Conservation (phyloP, 306 rosid genomes). For the Potentilla sterilis region DNA sequence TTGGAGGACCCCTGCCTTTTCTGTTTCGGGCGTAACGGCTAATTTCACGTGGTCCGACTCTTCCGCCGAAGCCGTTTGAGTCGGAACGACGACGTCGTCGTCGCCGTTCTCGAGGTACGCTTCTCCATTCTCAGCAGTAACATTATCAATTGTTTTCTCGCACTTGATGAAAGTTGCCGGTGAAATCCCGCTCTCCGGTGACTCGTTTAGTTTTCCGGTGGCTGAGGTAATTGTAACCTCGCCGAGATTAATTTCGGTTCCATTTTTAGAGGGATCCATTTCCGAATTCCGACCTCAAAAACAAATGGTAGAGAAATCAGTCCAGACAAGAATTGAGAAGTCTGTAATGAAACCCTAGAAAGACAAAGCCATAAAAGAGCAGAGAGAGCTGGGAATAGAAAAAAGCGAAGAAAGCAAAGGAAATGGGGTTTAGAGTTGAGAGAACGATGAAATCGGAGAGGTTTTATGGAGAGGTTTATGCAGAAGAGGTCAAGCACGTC, state of each 20-base stretch:
- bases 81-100: not conserved
- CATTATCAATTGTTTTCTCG: not conserved
- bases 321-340: no score
- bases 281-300: constrained; percentile 1
- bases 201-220: not conserved
- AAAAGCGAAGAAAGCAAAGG: no score
- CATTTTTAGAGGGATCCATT: constrained; percentile 17
- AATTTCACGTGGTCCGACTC: constrained; percentile 7
- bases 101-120: not conserved
- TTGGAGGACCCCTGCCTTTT: constrained; percentile 4
- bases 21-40: not conserved
- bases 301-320: no score
- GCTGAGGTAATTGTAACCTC: not conserved
- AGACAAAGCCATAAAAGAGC: not conserved
- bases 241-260: not conserved
- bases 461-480: constrained; percentile 30
- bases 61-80: constrained; percentile 1
- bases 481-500: constrained; percentile 19
- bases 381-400: no score
- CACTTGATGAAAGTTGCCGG: no score
- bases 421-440: no score
- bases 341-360: not conserved
- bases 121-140: not conserved
- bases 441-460: no score
- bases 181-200: not conserved